Percentiles rank a stretch among this genome's conserved stretches.
Evolutionary conservation across 192 early-diverging fungal genomes (phyloP).

Genomic region (Coemansia sp.): DNA sequence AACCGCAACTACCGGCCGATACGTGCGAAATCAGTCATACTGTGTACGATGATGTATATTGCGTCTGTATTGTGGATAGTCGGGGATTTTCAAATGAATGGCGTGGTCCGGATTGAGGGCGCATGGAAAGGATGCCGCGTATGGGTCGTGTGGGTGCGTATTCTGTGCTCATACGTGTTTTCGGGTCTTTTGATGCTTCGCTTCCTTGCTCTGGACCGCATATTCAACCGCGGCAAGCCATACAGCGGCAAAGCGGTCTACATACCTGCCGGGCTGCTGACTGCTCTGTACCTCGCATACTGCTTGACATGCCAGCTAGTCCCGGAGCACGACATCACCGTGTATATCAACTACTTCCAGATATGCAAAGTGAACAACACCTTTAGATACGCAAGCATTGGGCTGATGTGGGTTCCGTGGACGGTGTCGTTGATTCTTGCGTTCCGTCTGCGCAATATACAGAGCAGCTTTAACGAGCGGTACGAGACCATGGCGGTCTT

Average conservation of each 20-base stretch:
- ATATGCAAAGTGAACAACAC: constrained; percentile 24
- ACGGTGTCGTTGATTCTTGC: constrained; percentile 4
- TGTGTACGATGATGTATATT: constrained; percentile 37
- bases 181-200: constrained; percentile 22
- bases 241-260: constrained; percentile 28
- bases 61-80: constrained; percentile 15
- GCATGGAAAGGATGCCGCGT: constrained; percentile 24
- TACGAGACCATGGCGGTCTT: constrained; percentile 30
- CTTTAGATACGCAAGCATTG: constrained; percentile 28
- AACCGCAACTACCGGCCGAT: constrained; percentile 33
- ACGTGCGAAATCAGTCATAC: constrained; percentile 26
- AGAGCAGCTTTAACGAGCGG: constrained; percentile 51
- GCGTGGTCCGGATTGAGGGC: constrained; percentile 10
- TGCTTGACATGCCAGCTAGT: constrained; percentile 33
- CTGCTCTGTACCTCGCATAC: constrained; percentile 11
- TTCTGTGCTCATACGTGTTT: constrained; percentile 19
- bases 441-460: constrained; percentile 23
- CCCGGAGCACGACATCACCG: not conserved
- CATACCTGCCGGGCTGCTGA: constrained; percentile 6
- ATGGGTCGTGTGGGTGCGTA: constrained; percentile 41
- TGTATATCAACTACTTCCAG: constrained; percentile 16
- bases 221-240: constrained; percentile 35
- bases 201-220: constrained; percentile 26
- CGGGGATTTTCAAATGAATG: constrained; percentile 33
- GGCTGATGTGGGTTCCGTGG: constrained; percentile 34